These are phyloP conservation scores for Neonectria punicea DNA, from an alignment of 2,329 filamentous ascomycete species.

Conservation along the genomic window DNA sequence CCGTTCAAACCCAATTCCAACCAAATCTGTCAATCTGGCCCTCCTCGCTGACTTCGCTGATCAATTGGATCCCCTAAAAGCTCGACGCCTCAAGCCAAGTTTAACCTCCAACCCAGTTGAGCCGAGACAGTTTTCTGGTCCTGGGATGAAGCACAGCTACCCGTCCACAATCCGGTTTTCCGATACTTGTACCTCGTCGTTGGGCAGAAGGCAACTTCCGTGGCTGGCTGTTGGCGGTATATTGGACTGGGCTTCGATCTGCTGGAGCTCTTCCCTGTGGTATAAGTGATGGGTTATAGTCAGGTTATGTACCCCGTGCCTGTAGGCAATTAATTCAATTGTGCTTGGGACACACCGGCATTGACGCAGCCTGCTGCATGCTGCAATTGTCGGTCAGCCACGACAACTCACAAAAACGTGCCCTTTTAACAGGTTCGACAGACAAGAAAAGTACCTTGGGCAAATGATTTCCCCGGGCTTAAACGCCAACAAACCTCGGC, in stretches of 20 bases:
- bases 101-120: neutral
- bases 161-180: neutral
- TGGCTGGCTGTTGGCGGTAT: neutral
- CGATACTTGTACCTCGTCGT: neutral
- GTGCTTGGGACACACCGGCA: neutral
- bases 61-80: neutral
- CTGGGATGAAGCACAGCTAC: neutral
- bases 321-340: neutral
- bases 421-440: neutral
- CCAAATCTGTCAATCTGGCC: neutral
- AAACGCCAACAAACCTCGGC: neutral
- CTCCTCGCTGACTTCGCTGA: neutral
- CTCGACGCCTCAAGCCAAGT: neutral
- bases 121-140: neutral
- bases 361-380: neutral
- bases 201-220: neutral
- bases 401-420: neutral
- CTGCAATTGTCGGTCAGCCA: neutral
- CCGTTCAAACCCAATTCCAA: neutral
- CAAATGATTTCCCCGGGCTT: neutral
- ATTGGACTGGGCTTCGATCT: neutral
- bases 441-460: neutral
- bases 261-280: neutral
- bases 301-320: neutral
- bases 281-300: neutral